A percentile compares a stretch with the other conserved stretches of the same genome.
phyloP scores from a whole-genome alignment of 108 stramenopile genomes.

The Fragilariopsis cylindrus region DNA sequence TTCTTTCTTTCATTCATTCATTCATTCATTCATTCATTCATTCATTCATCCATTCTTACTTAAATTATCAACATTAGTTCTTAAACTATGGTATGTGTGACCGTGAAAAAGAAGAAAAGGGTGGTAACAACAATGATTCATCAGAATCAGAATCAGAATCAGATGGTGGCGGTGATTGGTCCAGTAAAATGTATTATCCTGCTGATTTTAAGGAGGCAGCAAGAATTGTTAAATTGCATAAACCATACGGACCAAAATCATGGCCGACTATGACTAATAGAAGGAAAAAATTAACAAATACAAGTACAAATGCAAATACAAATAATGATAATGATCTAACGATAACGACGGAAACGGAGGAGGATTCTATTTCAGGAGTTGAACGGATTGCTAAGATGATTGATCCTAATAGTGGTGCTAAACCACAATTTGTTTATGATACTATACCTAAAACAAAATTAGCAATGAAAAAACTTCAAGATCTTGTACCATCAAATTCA shows the following conservation, averaged over 20 bases:
- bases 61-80: background rate
- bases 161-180: background rate
- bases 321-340: too few species aligned
- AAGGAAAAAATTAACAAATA: too few species aligned
- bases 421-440: background rate
- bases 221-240: background rate
- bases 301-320: too few species aligned
- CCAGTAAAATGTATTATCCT: background rate
- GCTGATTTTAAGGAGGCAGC: constrained; percentile 13
- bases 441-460: background rate
- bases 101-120: background rate
- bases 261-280: background rate
- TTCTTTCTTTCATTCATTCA: too few species aligned
- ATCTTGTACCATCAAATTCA: background rate
- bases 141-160: too few species aligned
- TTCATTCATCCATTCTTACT: too few species aligned
- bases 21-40: too few species aligned
- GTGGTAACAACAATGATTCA: background rate
- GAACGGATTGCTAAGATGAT: background rate
- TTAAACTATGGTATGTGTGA: constrained; percentile 11
- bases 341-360: too few species aligned
- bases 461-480: background rate
- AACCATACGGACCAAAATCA: background rate
- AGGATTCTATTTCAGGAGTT: background rate
- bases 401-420: background rate